Percentiles rank a stretch among this genome's conserved stretches.
phyloP scores from a whole-genome alignment of 805 yeast genomes.

The Starmera amethionina region DNA sequence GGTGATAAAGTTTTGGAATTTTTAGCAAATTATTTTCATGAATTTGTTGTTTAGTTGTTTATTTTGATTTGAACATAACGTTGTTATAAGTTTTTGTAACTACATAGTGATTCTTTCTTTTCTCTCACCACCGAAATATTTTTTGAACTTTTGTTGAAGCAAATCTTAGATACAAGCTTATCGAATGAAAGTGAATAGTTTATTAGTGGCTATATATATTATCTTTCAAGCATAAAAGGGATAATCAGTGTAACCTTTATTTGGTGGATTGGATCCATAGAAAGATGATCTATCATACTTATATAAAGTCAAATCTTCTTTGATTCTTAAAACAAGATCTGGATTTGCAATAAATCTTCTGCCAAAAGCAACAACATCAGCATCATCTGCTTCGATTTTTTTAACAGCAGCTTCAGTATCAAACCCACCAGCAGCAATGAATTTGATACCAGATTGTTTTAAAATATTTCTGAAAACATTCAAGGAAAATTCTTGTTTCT shows the following conservation, averaged over 20 bases:
- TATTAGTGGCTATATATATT: no score
- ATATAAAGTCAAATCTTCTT: conserved; percentile 29
- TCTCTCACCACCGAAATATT: no score
- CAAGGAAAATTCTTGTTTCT: conserved; percentile 2
- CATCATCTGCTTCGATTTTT: conserved; percentile 5
- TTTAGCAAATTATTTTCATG: no score
- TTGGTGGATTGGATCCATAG: conserved; percentile 25
- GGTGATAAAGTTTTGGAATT: not conserved
- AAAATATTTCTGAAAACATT: conserved; percentile 1
- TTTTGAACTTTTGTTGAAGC: no score
- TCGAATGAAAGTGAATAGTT: no score
- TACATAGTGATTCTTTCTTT: no score
- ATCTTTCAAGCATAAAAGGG: conserved; percentile 18
- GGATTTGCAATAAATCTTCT: conserved; percentile 46
- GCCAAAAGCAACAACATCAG: conserved; percentile 30
- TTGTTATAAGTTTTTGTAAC: no score
- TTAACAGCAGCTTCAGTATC: conserved; percentile 17
- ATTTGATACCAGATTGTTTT: conserved; percentile 1
- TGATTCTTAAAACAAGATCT: conserved; percentile 37
- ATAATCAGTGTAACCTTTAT: conserved; percentile 34
- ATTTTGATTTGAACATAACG: no score
- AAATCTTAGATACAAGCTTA: no score
- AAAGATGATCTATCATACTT: conserved; percentile 39
- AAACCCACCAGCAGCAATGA: conserved; percentile 20
- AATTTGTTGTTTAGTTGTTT: no score